phyloP scores from a whole-genome alignment of 257 asterid species.

The Anisodus tanguticus region DNA sequence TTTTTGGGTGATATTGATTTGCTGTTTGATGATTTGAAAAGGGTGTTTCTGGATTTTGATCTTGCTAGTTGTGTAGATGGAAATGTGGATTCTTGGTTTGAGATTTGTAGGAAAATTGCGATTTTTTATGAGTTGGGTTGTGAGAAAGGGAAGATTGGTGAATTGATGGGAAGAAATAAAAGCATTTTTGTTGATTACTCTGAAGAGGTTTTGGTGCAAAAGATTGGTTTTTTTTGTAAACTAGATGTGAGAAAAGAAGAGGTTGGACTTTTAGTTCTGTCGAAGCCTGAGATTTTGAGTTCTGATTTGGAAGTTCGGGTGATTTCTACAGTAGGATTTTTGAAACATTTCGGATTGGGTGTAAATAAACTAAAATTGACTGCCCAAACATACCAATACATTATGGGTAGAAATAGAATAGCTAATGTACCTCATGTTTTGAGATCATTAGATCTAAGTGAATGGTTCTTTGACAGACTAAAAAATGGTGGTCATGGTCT shows the following conservation, averaged over 20 bases:
- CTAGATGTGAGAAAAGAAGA: conserved; percentile 51
- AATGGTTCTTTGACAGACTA: conserved; percentile 66
- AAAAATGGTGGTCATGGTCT: conserved; percentile 51
- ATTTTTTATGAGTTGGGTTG: conserved; percentile 63
- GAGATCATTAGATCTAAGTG: conserved; percentile 60
- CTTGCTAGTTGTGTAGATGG: conserved; percentile 49
- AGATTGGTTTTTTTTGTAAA: conserved; percentile 55
- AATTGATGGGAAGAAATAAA: conserved; percentile 55
- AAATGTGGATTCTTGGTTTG: conserved; percentile 53
- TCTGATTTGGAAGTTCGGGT: conserved; percentile 46
- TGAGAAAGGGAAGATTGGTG: conserved; percentile 60
- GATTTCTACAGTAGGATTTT: conserved; percentile 53
- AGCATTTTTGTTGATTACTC: conserved; percentile 49
- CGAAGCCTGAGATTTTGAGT: conserved; percentile 51
- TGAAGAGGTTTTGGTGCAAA: conserved; percentile 51
- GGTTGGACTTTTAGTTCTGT: conserved; percentile 57
- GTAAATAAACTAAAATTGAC: conserved; percentile 43
- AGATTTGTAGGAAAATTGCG: conserved; percentile 54
- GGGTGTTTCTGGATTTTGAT: conserved; percentile 51
- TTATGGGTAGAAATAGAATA: conserved; percentile 69
- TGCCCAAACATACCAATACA: conserved; percentile 53
- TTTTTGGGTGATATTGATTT: conserved; percentile 40
- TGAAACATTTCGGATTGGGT: conserved; percentile 53
- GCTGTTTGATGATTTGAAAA: conserved; percentile 54
- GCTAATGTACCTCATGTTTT: conserved; percentile 56